Conservation (phyloP, 2,329 filamentous ascomycete species). For the Phyllosticta capitalensis region DNA sequence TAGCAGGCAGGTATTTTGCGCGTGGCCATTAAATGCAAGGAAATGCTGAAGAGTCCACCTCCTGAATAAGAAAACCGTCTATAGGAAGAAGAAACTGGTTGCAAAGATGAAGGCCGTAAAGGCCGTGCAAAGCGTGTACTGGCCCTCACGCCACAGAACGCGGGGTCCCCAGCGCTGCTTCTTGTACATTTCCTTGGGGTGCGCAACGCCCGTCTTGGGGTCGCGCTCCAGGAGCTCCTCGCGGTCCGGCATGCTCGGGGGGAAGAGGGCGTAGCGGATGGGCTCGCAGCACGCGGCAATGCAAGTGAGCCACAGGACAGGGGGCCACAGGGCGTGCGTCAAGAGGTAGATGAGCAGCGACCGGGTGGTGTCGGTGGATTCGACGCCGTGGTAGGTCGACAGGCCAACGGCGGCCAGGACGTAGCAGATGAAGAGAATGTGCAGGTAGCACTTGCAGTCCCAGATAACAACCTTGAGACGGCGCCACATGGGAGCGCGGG, state of each 20-base stretch:
- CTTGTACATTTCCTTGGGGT: slow-evolving; percentile 8
- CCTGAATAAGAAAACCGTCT: background rate
- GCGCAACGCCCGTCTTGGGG: slow-evolving; percentile 10
- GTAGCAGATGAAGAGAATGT: slow-evolving; percentile 40
- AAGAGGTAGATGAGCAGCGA: slow-evolving; percentile 44
- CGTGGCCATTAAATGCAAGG: background rate
- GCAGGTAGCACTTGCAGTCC: slow-evolving; percentile 48
- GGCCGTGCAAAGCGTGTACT: background rate
- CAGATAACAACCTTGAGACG: slow-evolving; percentile 47
- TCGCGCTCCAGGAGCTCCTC: slow-evolving; percentile 9
- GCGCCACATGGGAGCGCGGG: slow-evolving; percentile 36
- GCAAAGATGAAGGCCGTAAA: background rate
- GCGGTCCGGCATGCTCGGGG: slow-evolving; percentile 8
- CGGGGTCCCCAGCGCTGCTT: slow-evolving; percentile 11
- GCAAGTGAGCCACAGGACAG: slow-evolving; percentile 45
- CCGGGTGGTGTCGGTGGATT: slow-evolving; percentile 30
- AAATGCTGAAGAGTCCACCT: background rate
- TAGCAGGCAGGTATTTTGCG: background rate
- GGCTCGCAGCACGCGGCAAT: slow-evolving; percentile 2
- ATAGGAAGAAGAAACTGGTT: background rate
- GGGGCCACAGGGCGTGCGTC: slow-evolving; percentile 54
- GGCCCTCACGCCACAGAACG: background rate
- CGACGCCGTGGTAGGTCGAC: slow-evolving; percentile 26
- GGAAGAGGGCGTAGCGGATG: slow-evolving; percentile 6
- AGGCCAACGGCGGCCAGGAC: slow-evolving; percentile 40